Base-by-base conservation (phyloP, 2,329 filamentous ascomycete species). In the Phyllosticta capitalensis region DNA sequence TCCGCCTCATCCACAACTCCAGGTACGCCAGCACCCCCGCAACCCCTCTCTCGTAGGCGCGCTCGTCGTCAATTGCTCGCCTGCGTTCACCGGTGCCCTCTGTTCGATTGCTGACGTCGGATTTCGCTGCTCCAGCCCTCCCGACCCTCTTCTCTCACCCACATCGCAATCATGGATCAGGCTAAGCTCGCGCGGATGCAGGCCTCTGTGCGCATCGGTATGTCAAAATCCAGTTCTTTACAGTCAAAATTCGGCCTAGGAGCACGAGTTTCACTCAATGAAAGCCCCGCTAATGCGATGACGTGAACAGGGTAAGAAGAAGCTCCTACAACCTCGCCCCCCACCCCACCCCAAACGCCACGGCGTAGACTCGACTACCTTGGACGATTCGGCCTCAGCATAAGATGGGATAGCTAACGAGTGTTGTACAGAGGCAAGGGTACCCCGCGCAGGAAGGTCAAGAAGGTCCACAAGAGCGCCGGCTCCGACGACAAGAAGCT, bases 401-500 rank as follows among this genome's bases (percentile, higher is more conserved):
- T 19, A 52, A 5, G 17, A 45, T 45, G 38, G 38, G 24, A 26
- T 28, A 21, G 53, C 30, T 30, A 55, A 28, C n/a, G 17, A 3
- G 17, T 45, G 38, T 45, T 45, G 38, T 45, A 60, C 70, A 87
- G 92, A 81, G 94, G 94, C 82, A 99, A 99, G 85, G 94, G 94
- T 72, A 96, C 94, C 69, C 94, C 94, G 74, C 85, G 94, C 82
- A 86, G 94, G 82, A 95, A 95, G 85, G 88, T 94, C 78, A 99
- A 97, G 90, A 95, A 95, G 80, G 89, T 92, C 68, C 90, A 95
- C 79, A 90, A 90, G 78, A 89, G 86, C 77, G 89, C 89, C 67
- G 90, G 88, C 75, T 90, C 89, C 78, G 94, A 99, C 76, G 94
- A 99, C 87, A 97, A 96, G 90, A 99, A 99, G 86, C 90, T 99